Percentiles rank a stretch among this genome's conserved stretches.
phyloP scores from a whole-genome alignment of 371 early-diverging fungal genomes.

The Saksenaea vasiformis region DNA sequence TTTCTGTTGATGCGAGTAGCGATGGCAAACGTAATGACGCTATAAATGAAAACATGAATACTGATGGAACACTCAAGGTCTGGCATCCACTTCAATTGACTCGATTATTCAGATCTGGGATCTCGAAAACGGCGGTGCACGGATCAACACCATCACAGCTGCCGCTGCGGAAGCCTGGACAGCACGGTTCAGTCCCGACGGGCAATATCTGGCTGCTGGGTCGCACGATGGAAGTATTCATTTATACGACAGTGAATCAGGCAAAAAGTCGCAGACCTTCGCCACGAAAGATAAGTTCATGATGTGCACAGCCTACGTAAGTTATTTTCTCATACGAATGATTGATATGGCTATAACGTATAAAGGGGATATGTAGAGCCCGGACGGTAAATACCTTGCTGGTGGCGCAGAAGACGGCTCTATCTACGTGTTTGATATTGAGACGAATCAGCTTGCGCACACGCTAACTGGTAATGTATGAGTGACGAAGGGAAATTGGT shows the following conservation, averaged over 20 bases:
- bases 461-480: conserved; percentile 59
- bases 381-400: conserved; percentile 77
- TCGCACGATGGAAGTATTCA: conserved; percentile 76
- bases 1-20: conserved; percentile 70
- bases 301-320: conserved; percentile 77
- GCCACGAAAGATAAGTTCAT: conserved; percentile 77
- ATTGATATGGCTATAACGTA: background rate
- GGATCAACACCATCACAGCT: conserved; percentile 64
- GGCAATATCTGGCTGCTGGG: conserved; percentile 70
- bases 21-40: conserved; percentile 63
- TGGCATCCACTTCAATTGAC: conserved; percentile 79
- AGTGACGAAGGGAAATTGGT: conserved; percentile 18
- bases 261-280: conserved; percentile 60
- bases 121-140: conserved; percentile 47
- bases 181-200: conserved; percentile 73
- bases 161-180: conserved; percentile 80
- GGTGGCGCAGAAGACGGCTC: conserved; percentile 79
- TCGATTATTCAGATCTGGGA: conserved; percentile 82
- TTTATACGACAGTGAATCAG: conserved; percentile 66
- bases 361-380: conserved; percentile 50
- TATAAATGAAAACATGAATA: background rate
- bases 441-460: conserved; percentile 68
- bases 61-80: conserved; percentile 38
- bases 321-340: conserved; percentile 5
- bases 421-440: conserved; percentile 72